Evolutionary conservation across 1,139 yeast species (phyloP).

Genomic region (Geotrichum phurueaensis): DNA sequence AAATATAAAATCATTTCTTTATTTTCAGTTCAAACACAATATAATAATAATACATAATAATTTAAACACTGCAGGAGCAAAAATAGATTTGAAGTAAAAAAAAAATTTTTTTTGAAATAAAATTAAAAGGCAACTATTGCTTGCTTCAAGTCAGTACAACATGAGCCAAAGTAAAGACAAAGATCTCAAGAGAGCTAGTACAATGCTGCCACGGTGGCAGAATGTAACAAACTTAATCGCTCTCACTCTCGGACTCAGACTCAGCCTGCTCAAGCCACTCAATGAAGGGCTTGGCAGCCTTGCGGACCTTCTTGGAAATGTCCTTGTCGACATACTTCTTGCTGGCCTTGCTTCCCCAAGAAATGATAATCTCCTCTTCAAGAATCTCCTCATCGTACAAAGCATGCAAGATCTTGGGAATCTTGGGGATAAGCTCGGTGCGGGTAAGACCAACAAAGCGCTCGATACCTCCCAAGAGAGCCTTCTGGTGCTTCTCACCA

Average conservation of each 20-base stretch:
- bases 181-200: neutral
- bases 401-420: conserved; percentile 77
- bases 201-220: neutral
- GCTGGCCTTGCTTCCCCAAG: conserved; percentile 89
- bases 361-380: conserved; percentile 71
- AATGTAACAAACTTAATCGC: conserved; percentile 26
- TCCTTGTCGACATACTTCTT: conserved; percentile 93
- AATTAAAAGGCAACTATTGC: neutral
- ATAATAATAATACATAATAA: too few species aligned
- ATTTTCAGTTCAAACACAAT: too few species aligned
- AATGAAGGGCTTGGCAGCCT: conserved; percentile 91
- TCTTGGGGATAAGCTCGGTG: conserved; percentile 62
- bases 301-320: conserved; percentile 85
- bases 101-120: too few species aligned
- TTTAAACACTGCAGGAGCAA: too few species aligned
- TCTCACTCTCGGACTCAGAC: conserved; percentile 67
- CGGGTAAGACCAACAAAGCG: conserved; percentile 82
- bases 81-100: too few species aligned
- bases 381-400: conserved; percentile 78
- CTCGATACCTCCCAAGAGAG: conserved; percentile 92
- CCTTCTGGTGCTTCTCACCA: conserved; percentile 63
- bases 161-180: neutral
- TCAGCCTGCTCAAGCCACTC: conserved; percentile 96
- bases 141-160: neutral
- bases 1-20: too few species aligned